Evolutionary conservation across 305 asterid genomes (phyloP).

Genomic region (Solanum aculeatissimum): DNA sequence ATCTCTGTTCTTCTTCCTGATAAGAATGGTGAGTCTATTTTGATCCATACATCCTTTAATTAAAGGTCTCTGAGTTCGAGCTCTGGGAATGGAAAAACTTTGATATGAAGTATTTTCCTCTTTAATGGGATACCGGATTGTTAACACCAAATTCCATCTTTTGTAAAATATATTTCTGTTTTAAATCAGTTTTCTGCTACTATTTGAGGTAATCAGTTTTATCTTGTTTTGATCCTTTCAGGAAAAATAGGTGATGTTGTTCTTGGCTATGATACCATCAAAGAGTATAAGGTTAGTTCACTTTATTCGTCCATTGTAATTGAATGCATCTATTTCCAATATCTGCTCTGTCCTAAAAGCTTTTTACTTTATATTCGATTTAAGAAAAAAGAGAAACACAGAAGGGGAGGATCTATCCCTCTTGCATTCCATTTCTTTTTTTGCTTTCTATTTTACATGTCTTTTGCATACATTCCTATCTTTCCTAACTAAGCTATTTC

Average conservation of each 20-base stretch:
- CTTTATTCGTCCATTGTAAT: not conserved
- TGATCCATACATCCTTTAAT: not conserved
- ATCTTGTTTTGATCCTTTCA: not conserved
- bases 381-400: not conserved
- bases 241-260: constrained; percentile 1
- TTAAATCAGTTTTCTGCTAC: not conserved
- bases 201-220: not conserved
- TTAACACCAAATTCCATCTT: not conserved
- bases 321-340: not conserved
- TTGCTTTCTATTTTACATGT: not conserved
- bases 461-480: not conserved
- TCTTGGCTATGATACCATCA: constrained; percentile 1
- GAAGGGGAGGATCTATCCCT: not conserved
- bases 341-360: not conserved
- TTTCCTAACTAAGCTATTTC: not conserved
- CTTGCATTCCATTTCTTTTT: not conserved
- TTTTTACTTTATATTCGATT: not conserved
- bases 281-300: not conserved
- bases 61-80: not conserved
- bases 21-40: constrained; percentile 14
- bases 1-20: constrained; percentile 38
- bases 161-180: not conserved
- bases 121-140: not conserved
- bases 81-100: not conserved
- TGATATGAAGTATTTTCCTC: not conserved